Conservation (phyloP, 768 basidiomycete species). For the Pisolithus tinctorius region DNA sequence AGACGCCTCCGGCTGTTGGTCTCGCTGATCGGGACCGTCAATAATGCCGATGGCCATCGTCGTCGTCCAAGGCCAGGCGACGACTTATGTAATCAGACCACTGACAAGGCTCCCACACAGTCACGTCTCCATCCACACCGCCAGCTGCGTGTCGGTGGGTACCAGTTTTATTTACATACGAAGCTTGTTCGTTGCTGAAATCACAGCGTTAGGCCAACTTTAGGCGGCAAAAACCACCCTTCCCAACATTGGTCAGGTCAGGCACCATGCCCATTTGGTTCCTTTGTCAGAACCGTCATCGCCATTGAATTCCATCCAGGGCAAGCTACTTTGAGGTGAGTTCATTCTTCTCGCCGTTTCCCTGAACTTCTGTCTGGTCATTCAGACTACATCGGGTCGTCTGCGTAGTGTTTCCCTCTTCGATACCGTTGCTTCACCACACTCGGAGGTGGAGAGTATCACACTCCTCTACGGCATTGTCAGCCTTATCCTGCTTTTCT, state of each 20-base stretch:
- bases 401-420: neutral
- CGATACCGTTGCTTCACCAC: neutral
- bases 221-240: too few relatives aligned
- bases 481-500: slow-evolving; percentile 1
- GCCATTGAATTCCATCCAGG: neutral
- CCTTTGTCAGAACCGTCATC: neutral
- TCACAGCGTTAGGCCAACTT: too few relatives aligned
- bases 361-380: neutral
- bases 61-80: too few relatives aligned
- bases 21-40: neutral
- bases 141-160: too few relatives aligned
- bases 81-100: too few relatives aligned
- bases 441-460: neutral
- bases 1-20: neutral
- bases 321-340: neutral
- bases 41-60: too few relatives aligned
- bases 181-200: too few relatives aligned
- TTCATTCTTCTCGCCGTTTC: neutral
- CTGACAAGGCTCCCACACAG: too few relatives aligned
- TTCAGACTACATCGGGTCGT: too few relatives aligned
- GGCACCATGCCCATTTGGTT: neutral
- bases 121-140: too few relatives aligned
- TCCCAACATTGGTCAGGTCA: neutral
- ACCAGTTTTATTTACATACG: too few relatives aligned
- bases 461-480: slow-evolving; percentile 2